Conservation (phyloP, 495 filamentous ascomycete genomes). For the Hypomontagnella submonticulosa region DNA sequence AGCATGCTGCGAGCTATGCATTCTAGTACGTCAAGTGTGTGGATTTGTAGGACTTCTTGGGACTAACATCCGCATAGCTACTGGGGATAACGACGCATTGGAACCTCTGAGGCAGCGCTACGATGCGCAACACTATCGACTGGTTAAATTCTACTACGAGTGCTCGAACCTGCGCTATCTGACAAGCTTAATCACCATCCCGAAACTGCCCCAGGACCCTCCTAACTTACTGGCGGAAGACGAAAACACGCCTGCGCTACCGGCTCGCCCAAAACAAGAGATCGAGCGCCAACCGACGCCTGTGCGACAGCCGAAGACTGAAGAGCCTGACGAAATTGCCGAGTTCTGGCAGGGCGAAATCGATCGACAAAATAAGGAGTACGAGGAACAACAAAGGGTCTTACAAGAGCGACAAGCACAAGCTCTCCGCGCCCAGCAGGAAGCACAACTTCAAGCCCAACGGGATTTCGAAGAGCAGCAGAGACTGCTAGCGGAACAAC, state of each 20-base stretch:
- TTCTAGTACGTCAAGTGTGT: slow-evolving; percentile 70
- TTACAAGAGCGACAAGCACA: slow-evolving; percentile 85
- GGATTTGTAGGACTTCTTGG: not conserved
- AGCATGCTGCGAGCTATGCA: slow-evolving; percentile 98
- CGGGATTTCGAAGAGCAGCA: slow-evolving; percentile 96
- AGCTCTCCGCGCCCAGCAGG: slow-evolving; percentile 71
- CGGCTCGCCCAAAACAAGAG: slow-evolving; percentile 80
- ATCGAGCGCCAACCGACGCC: slow-evolving; percentile 73
- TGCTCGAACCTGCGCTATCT: slow-evolving; percentile 97
- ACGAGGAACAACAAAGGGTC: slow-evolving; percentile 89
- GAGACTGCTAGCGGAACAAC: slow-evolving; percentile 85
- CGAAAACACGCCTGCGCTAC: slow-evolving; percentile 83
- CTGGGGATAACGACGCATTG: slow-evolving; percentile 94
- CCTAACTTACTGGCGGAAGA: slow-evolving; percentile 87
- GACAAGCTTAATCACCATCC: slow-evolving; percentile 94
- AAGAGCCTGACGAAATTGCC: slow-evolving; percentile 92
- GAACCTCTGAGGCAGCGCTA: slow-evolving; percentile 88
- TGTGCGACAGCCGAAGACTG: slow-evolving; percentile 68
- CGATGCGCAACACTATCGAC: slow-evolving; percentile 92
- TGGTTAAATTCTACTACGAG: slow-evolving; percentile 98
- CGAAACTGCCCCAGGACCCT: slow-evolving; percentile 93
- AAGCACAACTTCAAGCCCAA: slow-evolving; percentile 83
- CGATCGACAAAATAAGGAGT: slow-evolving; percentile 88
- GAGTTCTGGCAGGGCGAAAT: slow-evolving; percentile 98
- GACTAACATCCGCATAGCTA: slow-evolving; percentile 65